Evolutionary conservation across 75 land plant genomes (phyloP).

Genomic region (Isoetes taiwanensis): DNA sequence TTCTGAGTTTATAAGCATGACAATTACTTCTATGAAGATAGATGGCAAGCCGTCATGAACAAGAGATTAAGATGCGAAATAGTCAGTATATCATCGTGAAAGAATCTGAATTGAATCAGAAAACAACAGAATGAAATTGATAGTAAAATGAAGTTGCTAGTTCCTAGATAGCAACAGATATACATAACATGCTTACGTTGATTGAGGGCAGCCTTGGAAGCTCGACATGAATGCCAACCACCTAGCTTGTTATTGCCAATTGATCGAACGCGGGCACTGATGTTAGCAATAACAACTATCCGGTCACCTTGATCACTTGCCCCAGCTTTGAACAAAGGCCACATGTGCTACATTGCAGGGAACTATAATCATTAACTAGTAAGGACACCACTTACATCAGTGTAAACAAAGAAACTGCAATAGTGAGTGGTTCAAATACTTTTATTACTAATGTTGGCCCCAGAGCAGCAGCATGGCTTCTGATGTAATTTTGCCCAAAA

Average conservation of each 20-base stretch:
- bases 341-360: slow-evolving; percentile 55
- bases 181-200: slow-evolving; percentile 37
- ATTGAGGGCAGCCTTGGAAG: slow-evolving; percentile 94
- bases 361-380: background rate
- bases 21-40: too few relatives aligned
- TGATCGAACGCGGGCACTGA: slow-evolving; percentile 92
- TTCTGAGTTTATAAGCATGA: background rate
- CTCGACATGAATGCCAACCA: slow-evolving; percentile 90
- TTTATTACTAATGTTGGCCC: slow-evolving; percentile 83
- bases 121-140: background rate
- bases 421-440: slow-evolving; percentile 27
- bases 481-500: slow-evolving; percentile 52
- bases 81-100: too few relatives aligned
- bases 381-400: background rate
- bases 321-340: slow-evolving; percentile 71
- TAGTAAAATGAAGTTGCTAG: background rate
- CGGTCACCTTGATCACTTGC: slow-evolving; percentile 54
- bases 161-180: background rate
- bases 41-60: too few relatives aligned
- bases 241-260: slow-evolving; percentile 85
- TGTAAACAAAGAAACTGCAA: background rate
- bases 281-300: slow-evolving; percentile 58
- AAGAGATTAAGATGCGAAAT: too few relatives aligned
- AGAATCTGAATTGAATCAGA: too few relatives aligned
- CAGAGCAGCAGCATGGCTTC: slow-evolving; percentile 64